phyloP scores from a whole-genome alignment of 1,139 yeast species.

The Candida sp. region DNA sequence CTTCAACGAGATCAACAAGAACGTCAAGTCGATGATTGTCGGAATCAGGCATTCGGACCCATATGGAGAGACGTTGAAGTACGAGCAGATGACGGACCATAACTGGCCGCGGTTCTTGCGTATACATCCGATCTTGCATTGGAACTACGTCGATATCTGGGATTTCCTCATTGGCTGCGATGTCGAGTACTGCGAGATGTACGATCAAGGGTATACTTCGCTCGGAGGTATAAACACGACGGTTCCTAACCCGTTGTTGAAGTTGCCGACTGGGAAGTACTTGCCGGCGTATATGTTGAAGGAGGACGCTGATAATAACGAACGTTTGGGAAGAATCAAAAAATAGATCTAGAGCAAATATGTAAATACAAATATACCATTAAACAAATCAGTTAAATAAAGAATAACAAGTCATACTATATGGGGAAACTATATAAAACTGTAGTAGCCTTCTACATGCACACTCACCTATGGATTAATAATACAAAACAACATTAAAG shows the following conservation, averaged over 20 bases:
- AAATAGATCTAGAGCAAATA: conserved; percentile 7
- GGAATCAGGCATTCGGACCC: conserved; percentile 89
- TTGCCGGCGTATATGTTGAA: conserved; percentile 68
- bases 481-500: neutral
- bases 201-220: conserved; percentile 82
- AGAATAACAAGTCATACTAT: neutral
- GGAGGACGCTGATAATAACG: conserved; percentile 65
- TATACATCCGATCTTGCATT: conserved; percentile 81
- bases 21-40: conserved; percentile 68
- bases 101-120: conserved; percentile 89
- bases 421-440: neutral
- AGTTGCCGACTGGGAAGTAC: conserved; percentile 31
- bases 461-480: neutral
- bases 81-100: conserved; percentile 73
- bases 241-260: conserved; percentile 63
- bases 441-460: neutral
- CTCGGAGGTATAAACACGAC: conserved; percentile 79
- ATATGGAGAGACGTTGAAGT: conserved; percentile 56
- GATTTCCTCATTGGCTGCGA: conserved; percentile 55
- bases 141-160: conserved; percentile 86
- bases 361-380: neutral
- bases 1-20: conserved; percentile 44
- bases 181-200: conserved; percentile 67
- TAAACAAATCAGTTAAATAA: neutral
- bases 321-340: conserved; percentile 37